These are phyloP conservation scores for Trichoderma cornu-damae DNA, from an alignment of 2,329 filamentous ascomycete species.

Conservation along the genomic window DNA sequence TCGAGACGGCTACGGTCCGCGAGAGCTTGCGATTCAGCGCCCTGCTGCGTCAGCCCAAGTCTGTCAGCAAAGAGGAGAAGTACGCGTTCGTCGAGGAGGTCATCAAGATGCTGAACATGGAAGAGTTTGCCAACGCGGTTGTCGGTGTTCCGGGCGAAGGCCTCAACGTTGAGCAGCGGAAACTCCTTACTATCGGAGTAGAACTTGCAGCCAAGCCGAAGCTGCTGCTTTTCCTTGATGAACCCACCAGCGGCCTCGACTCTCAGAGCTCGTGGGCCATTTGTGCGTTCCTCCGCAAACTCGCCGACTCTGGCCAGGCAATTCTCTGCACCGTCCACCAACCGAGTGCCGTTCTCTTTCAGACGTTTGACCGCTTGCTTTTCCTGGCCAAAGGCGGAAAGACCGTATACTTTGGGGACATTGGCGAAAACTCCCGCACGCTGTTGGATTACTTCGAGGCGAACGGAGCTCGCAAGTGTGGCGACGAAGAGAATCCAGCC, in stretches of 20 bases:
- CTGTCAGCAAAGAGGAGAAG: constrained; percentile 53
- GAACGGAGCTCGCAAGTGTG: constrained; percentile 57
- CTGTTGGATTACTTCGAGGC: constrained; percentile 60
- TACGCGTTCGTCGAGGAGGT: constrained; percentile 58
- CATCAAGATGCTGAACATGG: constrained; percentile 62
- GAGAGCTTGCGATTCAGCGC: constrained; percentile 53
- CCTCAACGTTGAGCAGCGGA: constrained; percentile 57
- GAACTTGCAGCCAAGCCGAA: constrained; percentile 53
- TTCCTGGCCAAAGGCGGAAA: constrained; percentile 61
- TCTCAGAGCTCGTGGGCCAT: constrained; percentile 61
- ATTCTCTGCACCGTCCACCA: constrained; percentile 54
- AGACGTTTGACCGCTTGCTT: constrained; percentile 55
- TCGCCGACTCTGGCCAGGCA: constrained; percentile 51
- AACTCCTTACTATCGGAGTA: constrained; percentile 58
- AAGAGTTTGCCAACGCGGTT: constrained; percentile 60
- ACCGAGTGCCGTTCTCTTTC: constrained; percentile 49
- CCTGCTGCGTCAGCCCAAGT: constrained; percentile 52
- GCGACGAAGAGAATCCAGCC: constrained; percentile 62
- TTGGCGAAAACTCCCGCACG: constrained; percentile 54
- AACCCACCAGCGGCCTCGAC: constrained; percentile 59
- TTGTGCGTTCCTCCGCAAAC: constrained; percentile 55
- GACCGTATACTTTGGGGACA: constrained; percentile 65
- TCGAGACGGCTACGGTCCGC: constrained; percentile 51
- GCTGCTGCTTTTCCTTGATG: constrained; percentile 57
- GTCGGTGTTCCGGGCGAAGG: constrained; percentile 59